These are phyloP conservation scores for Myxozyma melibiosi DNA, from an alignment of 805 yeast species.

Conservation along the genomic window DNA sequence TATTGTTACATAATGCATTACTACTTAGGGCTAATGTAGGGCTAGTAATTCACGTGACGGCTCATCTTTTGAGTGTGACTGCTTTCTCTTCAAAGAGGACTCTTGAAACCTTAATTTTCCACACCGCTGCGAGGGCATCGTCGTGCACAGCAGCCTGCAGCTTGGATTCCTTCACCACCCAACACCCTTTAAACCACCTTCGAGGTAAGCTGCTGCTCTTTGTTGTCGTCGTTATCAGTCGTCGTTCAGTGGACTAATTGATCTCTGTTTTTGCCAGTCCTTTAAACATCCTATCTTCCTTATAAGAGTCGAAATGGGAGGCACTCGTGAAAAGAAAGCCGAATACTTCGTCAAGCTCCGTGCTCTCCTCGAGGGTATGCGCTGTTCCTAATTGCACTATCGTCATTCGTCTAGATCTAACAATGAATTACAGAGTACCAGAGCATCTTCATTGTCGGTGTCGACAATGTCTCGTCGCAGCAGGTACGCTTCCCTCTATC, in stretches of 20 bases:
- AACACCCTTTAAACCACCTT: slow-evolving; percentile 4
- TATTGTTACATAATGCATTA: neutral
- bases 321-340: slow-evolving; percentile 94
- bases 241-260: neutral
- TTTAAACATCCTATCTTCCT: slow-evolving; percentile 90
- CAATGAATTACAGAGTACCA: slow-evolving; percentile 68
- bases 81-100: neutral
- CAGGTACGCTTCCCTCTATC: slow-evolving; percentile 48
- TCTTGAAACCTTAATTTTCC: neutral
- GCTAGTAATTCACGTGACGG: slow-evolving; percentile 1
- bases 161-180: neutral
- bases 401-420: too few species aligned
- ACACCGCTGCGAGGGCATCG: neutral
- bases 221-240: neutral
- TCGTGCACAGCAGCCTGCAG: too few species aligned
- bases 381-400: too few species aligned
- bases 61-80: slow-evolving; percentile 1
- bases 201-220: slow-evolving; percentile 10
- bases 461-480: slow-evolving; percentile 99
- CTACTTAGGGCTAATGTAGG: too few species aligned
- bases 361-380: slow-evolving; percentile 68
- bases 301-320: slow-evolving; percentile 96
- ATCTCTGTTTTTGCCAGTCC: slow-evolving; percentile 44
- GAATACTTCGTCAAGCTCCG: slow-evolving; percentile 95
- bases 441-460: slow-evolving; percentile 98